Evolutionary conservation across 2,329 filamentous ascomycete genomes (phyloP).

Genomic region (Dendrostoma leiphaemia): DNA sequence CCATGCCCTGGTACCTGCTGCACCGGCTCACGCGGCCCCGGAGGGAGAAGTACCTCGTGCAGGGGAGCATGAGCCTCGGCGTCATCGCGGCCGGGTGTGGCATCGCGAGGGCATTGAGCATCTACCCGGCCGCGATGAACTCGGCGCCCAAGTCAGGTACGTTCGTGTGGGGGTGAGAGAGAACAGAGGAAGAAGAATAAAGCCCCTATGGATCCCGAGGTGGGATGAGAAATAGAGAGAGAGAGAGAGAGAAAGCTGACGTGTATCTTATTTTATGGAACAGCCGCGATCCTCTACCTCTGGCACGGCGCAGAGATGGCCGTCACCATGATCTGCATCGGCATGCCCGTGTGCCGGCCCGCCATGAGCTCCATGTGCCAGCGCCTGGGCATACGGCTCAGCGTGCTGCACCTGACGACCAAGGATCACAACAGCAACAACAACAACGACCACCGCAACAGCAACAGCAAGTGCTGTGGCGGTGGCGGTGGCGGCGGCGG

Average conservation of each 20-base stretch:
- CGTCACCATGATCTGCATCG: conserved; percentile 20
- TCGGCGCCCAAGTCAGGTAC: conserved; percentile 11
- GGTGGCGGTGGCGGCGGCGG: background rate
- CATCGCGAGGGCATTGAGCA: conserved; percentile 13
- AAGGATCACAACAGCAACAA: background rate
- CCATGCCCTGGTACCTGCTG: conserved; percentile 18
- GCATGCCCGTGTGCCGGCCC: conserved; percentile 16
- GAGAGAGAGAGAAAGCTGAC: no score
- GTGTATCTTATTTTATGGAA: no score
- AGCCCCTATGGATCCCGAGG: no score
- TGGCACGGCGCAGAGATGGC: conserved; percentile 20
- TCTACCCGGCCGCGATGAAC: conserved; percentile 15
- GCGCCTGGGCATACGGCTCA: conserved; percentile 13
- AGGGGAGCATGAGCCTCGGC: conserved; percentile 17
- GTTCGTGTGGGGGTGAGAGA: no score
- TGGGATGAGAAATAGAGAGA: no score
- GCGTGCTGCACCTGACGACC: background rate
- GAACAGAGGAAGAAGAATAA: no score
- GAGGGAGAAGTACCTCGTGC: conserved; percentile 14
- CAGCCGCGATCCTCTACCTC: conserved; percentile 17
- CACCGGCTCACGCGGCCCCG: conserved; percentile 13
- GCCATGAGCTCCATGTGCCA: conserved; percentile 13
- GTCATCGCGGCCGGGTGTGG: conserved; percentile 16
- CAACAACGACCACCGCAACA: background rate
- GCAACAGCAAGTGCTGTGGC: background rate